Conservation (phyloP, 176 grass and related monocot species). For the Ananas comosus region DNA sequence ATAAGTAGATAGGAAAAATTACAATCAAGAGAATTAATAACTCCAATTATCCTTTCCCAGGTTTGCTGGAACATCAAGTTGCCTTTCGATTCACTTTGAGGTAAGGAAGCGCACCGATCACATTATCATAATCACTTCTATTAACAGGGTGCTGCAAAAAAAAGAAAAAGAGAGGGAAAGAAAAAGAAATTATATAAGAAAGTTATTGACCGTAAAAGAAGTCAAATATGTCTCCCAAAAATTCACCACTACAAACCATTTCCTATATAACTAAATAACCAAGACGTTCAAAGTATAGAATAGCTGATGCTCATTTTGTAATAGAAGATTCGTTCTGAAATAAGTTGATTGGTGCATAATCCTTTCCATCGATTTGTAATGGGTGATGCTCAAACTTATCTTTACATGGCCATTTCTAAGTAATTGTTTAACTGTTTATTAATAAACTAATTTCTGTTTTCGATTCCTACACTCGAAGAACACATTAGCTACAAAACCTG, state of each 20-base stretch:
- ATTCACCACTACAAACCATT: no score
- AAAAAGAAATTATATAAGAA: background rate
- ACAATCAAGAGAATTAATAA: no score
- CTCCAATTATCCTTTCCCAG: background rate
- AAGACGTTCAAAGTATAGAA: no score
- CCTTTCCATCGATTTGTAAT: background rate
- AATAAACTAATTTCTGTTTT: background rate
- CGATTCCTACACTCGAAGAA: background rate
- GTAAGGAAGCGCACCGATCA: slow-evolving; percentile 67
- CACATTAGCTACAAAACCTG: background rate
- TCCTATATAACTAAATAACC: no score
- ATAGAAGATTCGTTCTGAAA: no score
- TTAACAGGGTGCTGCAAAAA: slow-evolving; percentile 59
- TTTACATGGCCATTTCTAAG: background rate
- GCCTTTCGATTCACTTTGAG: slow-evolving; percentile 91
- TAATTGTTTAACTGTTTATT: background rate
- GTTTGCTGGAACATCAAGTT: slow-evolving; percentile 24
- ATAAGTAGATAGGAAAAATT: no score
- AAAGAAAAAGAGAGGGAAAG: background rate
- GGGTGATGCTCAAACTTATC: background rate
- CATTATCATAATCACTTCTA: slow-evolving; percentile 78
- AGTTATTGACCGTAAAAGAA: background rate
- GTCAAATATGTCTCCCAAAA: background rate
- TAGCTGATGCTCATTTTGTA: no score
- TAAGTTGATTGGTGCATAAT: no score